Conservation (phyloP, 352 stramenopile species). For the Pythium dissotocum region DNA sequence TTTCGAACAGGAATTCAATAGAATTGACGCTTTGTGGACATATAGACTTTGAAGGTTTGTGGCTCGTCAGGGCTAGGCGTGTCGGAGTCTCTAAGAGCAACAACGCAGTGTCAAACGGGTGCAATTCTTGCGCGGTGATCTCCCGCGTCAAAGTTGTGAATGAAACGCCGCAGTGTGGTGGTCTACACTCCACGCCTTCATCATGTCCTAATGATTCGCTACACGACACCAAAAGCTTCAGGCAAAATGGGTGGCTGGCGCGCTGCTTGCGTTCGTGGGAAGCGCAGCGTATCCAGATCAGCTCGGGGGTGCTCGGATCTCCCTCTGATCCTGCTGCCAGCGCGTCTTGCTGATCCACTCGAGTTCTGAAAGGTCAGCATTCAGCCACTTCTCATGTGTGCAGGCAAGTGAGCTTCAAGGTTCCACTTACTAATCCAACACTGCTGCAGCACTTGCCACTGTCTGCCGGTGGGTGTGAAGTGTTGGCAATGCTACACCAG, state of each 20-base stretch:
- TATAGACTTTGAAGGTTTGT: not conserved
- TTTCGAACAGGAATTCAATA: not conserved
- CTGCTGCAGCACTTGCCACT: not conserved
- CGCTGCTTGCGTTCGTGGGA: not conserved
- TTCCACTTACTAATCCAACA: not conserved
- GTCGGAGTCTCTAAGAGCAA: not conserved
- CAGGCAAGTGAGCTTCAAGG: not conserved
- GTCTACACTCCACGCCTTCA: not conserved
- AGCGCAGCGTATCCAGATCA: slow-evolving; percentile 1
- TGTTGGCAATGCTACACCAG: not conserved
- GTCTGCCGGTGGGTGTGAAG: not conserved
- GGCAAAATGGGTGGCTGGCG: not conserved
- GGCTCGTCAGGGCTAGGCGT: slow-evolving; percentile 6
- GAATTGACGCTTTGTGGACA: not conserved
- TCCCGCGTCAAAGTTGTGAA: no score
- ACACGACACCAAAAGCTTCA: not conserved
- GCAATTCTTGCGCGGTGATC: not conserved
- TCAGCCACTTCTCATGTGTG: slow-evolving; percentile 4
- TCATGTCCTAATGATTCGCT: not conserved
- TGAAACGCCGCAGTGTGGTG: no score
- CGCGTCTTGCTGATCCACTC: not conserved
- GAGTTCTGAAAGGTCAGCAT: not conserved
- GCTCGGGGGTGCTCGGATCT: not conserved
- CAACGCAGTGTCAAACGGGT: not conserved
- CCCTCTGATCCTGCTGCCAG: not conserved